Evolutionary conservation across 805 yeast genomes (phyloP).

Genomic region (Wickerhamomyces ciferrii): DNA sequence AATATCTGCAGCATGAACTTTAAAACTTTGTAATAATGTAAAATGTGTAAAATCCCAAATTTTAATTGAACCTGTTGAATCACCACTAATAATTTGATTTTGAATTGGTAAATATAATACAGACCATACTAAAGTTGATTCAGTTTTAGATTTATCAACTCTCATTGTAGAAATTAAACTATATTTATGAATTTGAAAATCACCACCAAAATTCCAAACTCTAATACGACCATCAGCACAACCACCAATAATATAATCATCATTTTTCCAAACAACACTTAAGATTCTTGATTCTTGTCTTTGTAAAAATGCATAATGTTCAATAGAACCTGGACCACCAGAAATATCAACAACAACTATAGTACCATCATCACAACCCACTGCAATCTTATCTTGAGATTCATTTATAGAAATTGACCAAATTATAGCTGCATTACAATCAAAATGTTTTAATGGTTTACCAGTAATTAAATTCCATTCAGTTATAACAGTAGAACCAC

Average conservation of each 20-base stretch:
- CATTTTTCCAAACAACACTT: constrained; percentile 69
- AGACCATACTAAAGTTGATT: constrained; percentile 90
- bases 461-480: constrained; percentile 88
- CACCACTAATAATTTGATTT: constrained; percentile 87
- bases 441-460: constrained; percentile 66
- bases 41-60: constrained; percentile 84
- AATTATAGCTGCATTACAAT: constrained; percentile 88
- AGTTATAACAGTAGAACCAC: constrained; percentile 86
- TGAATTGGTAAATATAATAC: constrained; percentile 56
- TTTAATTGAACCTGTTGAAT: constrained; percentile 90
- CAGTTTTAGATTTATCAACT: constrained; percentile 84
- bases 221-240: constrained; percentile 93
- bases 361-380: constrained; percentile 94
- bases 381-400: constrained; percentile 61
- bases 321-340: constrained; percentile 82
- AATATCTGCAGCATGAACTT: constrained; percentile 88
- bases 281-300: constrained; percentile 81
- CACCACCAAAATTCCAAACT: constrained; percentile 58
- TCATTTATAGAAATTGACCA: constrained; percentile 80
- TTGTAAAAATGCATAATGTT: constrained; percentile 69
- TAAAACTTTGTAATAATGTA: constrained; percentile 75
- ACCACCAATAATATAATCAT: constrained; percentile 75
- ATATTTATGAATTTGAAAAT: constrained; percentile 40
- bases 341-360: constrained; percentile 80
- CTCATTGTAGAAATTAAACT: constrained; percentile 80